Evolutionary conservation across 805 yeast species (phyloP).

Genomic region (Blastobotrys peoriensis): DNA sequence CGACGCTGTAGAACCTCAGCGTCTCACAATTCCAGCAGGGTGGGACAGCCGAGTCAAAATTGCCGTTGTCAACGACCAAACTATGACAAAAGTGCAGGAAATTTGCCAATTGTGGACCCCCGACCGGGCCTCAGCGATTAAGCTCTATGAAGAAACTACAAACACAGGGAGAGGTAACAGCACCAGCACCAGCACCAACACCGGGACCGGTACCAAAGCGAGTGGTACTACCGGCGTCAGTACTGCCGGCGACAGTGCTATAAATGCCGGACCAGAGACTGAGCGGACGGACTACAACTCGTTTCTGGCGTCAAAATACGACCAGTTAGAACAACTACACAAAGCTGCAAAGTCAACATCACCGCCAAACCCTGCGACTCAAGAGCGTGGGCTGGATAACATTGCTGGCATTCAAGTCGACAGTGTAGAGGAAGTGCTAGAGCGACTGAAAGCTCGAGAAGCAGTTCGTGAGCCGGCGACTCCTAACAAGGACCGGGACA

Average conservation of each 20-base stretch:
- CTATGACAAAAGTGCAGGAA: conserved; percentile 20
- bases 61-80: conserved; percentile 12
- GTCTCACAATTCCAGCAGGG: conserved; percentile 28
- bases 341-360: background rate
- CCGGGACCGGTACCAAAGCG: background rate
- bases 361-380: conserved; percentile 6
- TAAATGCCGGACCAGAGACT: background rate
- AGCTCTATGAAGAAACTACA: background rate
- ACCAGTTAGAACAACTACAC: conserved; percentile 7
- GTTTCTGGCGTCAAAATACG: conserved; percentile 18
- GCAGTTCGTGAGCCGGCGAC: conserved; percentile 14
- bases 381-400: conserved; percentile 8
- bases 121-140: background rate
- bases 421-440: conserved; percentile 18
- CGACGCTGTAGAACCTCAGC: conserved; percentile 20
- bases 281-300: conserved; percentile 20
- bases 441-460: conserved; percentile 19
- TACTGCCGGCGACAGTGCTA: background rate
- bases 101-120: conserved; percentile 6
- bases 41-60: conserved; percentile 32
- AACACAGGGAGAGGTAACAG: background rate
- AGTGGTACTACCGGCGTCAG: background rate
- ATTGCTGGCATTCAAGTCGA: conserved; percentile 25
- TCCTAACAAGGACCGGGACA: conserved; percentile 12
- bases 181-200: background rate